phyloP scores from a whole-genome alignment of 257 asterid species.

The Striga asiatica region DNA sequence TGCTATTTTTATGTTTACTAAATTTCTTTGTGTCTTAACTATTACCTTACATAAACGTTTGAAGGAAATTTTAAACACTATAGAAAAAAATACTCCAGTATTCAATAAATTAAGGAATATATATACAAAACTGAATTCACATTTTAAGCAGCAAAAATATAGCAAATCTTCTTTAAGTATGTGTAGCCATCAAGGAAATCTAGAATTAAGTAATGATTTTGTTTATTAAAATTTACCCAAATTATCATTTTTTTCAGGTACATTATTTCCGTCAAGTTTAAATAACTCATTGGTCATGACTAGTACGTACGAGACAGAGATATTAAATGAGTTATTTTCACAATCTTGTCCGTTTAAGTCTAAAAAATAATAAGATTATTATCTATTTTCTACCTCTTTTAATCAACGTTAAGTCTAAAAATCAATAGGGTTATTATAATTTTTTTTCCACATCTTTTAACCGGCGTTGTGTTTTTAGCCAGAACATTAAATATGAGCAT shows the following conservation, averaged over 20 bases:
- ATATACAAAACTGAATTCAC: not conserved
- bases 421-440: too few species aligned
- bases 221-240: not conserved
- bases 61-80: not conserved
- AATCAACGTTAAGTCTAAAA: too few species aligned
- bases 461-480: too few species aligned
- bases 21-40: not conserved
- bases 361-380: too few species aligned
- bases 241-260: not conserved
- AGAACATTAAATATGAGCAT: too few species aligned
- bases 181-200: conserved; percentile 3
- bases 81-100: not conserved
- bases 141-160: not conserved
- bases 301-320: too few species aligned
- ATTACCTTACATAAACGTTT: not conserved
- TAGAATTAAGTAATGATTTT: conserved; percentile 1
- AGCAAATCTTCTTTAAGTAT: not conserved
- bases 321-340: too few species aligned
- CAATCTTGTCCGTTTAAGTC: too few species aligned
- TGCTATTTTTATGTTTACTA: conserved; percentile 23
- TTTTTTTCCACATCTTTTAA: too few species aligned
- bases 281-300: too few species aligned
- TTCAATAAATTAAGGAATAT: not conserved
- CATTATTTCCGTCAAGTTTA: not conserved
- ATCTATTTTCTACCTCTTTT: too few species aligned